Base-by-base conservation (phyloP, 805 yeast species). In the Alloascoidea hylecoeti region DNA sequence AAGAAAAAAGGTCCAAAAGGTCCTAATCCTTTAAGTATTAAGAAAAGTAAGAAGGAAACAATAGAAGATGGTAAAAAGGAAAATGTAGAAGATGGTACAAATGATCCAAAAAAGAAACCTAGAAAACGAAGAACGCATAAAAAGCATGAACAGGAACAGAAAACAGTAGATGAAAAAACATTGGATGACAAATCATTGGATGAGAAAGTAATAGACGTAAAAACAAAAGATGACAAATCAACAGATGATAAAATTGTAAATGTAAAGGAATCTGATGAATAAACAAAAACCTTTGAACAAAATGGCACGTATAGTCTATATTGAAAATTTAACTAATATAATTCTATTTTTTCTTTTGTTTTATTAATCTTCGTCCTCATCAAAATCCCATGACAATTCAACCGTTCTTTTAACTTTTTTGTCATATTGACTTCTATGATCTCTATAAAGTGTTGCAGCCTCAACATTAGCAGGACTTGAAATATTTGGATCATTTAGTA, bases 381-480 rank as follows among this genome's bases (percentile, higher is more conserved):
- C 38, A 14, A 17, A 34, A 41, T 84, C 95, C 96, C 96, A 86
- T 49, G 94, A 82, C 46, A 72, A 78, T 49, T 92, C 98, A 30
- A 92, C 98, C 0, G 96, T 85, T 55, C 86, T 94, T 46, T 94
- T 74, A 14, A 92, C 98, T 45, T 96, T 65, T 55, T 85, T 85
- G 39, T 78, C 72, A 55, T 92, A 92, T 58, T 88, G 96, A 17
- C 88, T 77, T 45, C 94, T 76, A 56, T 92, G 96, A 56, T 92
- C 97, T 56, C 84, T 83, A 61, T 85, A 92, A 51, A 92, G 64
- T 45, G 84, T 88, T 1, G 98, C 96, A 3, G 97, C 97, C 58
- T 92, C 98, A 4, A 84, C 97, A 50, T 92, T 92, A 1, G 98
- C 98, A 1, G 98, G 98, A 16, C 95, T 82, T 38, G 88, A 77